A percentile compares a stretch with the other conserved stretches of the same genome.
Evolutionary conservation across 257 asterid genomes (phyloP).

Genomic region (Solanum virginianum): DNA sequence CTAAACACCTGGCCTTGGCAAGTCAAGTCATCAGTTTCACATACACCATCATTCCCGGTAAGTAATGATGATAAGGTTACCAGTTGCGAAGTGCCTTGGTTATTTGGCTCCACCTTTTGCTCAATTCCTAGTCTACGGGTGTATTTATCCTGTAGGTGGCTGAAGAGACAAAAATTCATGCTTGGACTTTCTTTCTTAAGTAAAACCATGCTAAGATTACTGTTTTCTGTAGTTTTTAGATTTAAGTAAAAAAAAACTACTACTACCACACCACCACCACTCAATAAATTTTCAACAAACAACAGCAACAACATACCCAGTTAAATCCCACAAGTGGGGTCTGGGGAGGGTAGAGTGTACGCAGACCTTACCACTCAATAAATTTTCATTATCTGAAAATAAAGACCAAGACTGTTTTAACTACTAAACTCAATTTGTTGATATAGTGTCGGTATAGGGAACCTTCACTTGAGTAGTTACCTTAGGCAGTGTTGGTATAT

Average conservation of each 20-base stretch:
- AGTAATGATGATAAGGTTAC: constrained; percentile 17
- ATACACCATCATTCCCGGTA: constrained; percentile 84
- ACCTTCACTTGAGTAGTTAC: neutral
- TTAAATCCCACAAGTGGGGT: too few species aligned
- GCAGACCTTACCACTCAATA: neutral
- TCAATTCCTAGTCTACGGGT: neutral
- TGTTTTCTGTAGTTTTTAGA: neutral
- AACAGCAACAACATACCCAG: too few species aligned
- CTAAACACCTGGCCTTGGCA: constrained; percentile 97
- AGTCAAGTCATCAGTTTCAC: constrained; percentile 94
- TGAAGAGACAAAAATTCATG: neutral
- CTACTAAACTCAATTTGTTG: neutral
- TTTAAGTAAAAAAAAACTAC: neutral
- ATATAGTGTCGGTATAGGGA: neutral
- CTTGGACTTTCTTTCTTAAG: neutral
- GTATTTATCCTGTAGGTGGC: neutral
- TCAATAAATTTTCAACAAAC: neutral
- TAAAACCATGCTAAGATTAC: neutral
- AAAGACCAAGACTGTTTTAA: neutral
- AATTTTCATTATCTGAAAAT: neutral
- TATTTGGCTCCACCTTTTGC: neutral
- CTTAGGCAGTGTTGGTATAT: neutral
- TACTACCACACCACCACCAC: neutral
- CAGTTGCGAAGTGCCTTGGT: neutral
- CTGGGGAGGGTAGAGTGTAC: too few species aligned